Percentiles rank a stretch among this genome's conserved stretches.
These are phyloP conservation scores for Myriangium duriaei DNA, from an alignment of 2,329 filamentous ascomycete species.

Conservation along the genomic window DNA sequence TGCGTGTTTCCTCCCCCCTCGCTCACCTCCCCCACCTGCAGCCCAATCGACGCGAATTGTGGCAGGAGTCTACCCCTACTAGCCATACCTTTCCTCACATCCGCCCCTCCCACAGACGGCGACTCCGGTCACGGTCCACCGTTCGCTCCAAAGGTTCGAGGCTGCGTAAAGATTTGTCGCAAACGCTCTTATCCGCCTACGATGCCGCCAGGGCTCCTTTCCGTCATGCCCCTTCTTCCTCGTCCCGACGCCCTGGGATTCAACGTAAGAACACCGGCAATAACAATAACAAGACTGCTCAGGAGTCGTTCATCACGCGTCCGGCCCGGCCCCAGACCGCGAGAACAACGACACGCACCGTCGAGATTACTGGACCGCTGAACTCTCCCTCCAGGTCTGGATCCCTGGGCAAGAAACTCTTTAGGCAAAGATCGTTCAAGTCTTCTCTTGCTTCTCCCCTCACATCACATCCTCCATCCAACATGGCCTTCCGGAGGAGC, in stretches of 20 bases:
- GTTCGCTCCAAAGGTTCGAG: conserved; percentile 4
- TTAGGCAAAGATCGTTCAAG: conserved; percentile 9
- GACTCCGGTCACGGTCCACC: conserved; percentile 5
- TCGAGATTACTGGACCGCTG: conserved; percentile 8
- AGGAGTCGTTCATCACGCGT: neutral
- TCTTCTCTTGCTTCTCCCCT: conserved; percentile 7
- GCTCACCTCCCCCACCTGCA: conserved; percentile 4
- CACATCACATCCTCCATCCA: conserved; percentile 13
- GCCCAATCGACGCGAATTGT: conserved; percentile 6
- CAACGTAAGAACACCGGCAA: neutral
- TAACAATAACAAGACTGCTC: neutral
- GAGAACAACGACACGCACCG: conserved; percentile 3
- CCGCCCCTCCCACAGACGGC: conserved; percentile 3
- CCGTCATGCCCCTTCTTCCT: neutral
- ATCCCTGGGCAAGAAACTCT: conserved; percentile 23
- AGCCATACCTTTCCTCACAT: conserved; percentile 6
- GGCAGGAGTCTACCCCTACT: conserved; percentile 7
- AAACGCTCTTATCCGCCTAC: conserved; percentile 8
- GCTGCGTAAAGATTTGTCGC: conserved; percentile 5
- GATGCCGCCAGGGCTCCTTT: conserved; percentile 9
- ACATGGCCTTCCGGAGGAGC: conserved; percentile 21
- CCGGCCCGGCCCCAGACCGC: conserved; percentile 1
- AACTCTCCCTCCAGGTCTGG: conserved; percentile 26
- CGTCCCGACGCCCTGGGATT: neutral
- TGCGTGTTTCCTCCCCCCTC: conserved; percentile 6